These are phyloP conservation scores for Aspergillus taichungensis DNA, from an alignment of 495 filamentous ascomycete genomes.

Conservation along the genomic window DNA sequence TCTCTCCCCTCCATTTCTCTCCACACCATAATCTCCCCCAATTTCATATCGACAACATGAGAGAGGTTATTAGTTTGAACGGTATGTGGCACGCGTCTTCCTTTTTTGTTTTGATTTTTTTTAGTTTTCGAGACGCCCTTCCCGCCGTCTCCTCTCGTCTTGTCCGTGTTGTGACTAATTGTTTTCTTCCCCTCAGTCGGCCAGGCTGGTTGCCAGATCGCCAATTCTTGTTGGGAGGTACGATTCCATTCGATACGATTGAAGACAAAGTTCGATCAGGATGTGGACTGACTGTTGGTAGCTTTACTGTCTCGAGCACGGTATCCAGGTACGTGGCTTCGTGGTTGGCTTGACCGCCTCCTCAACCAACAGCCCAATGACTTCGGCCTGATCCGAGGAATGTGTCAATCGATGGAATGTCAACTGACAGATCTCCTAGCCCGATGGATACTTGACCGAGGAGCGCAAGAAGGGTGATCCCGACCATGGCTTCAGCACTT, in stretches of 20 bases:
- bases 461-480: slow-evolving; percentile 94
- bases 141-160: slow-evolving; percentile 4
- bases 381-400: slow-evolving; percentile 8
- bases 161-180: slow-evolving; percentile 16
- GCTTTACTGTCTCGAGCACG: slow-evolving; percentile 99
- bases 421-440: slow-evolving; percentile 46
- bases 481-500: slow-evolving; percentile 98
- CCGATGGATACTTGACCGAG: slow-evolving; percentile 97
- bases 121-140: not conserved
- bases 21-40: not conserved
- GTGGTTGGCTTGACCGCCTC: not conserved
- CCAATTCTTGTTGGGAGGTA: slow-evolving; percentile 99
- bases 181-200: slow-evolving; percentile 56
- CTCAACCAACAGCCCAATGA: slow-evolving; percentile 6
- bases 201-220: slow-evolving; percentile 99
- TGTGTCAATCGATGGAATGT: not conserved
- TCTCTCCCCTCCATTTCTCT: slow-evolving; percentile 7
- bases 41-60: slow-evolving; percentile 59
- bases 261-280: too few species aligned
- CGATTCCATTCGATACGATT: too few species aligned
- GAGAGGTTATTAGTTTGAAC: slow-evolving; percentile 99
- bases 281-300: slow-evolving; percentile 35
- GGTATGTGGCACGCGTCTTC: slow-evolving; percentile 51
- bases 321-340: slow-evolving; percentile 75
- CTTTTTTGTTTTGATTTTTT: not conserved